Conservation (phyloP, 352 stramenopile genomes). For the Phytophthora aleatoria region DNA sequence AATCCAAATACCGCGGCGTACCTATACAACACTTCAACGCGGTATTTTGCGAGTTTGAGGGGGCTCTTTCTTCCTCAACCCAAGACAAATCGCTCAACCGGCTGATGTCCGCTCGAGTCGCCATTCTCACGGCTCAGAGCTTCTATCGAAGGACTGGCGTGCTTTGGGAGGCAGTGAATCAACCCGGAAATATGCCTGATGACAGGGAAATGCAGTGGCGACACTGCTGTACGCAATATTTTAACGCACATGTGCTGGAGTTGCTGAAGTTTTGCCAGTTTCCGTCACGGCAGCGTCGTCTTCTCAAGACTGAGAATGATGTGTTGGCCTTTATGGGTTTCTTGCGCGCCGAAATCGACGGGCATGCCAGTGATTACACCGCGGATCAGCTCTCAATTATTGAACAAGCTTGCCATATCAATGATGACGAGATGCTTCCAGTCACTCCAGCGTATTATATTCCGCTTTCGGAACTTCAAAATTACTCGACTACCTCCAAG, state of each 20-base stretch:
- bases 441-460: background rate
- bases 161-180: background rate
- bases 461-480: background rate
- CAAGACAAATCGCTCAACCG: slow-evolving; percentile 1
- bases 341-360: background rate
- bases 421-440: background rate
- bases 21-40: background rate
- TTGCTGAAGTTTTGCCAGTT: background rate
- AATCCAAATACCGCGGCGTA: background rate
- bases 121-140: background rate
- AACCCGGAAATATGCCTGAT: background rate
- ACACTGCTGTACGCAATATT: background rate
- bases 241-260: background rate
- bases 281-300: background rate
- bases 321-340: background rate
- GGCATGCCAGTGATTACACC: background rate
- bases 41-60: background rate
- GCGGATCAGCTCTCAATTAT: background rate
- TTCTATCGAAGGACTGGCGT: background rate
- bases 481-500: background rate
- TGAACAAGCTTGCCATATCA: background rate
- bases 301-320: background rate
- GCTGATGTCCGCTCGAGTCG: background rate
- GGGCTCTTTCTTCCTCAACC: too few relatives aligned
- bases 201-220: background rate